Percentiles rank a stretch among this genome's conserved stretches.
These are phyloP conservation scores for Candida maris DNA, from an alignment of 805 yeast genomes.

Conservation along the genomic window DNA sequence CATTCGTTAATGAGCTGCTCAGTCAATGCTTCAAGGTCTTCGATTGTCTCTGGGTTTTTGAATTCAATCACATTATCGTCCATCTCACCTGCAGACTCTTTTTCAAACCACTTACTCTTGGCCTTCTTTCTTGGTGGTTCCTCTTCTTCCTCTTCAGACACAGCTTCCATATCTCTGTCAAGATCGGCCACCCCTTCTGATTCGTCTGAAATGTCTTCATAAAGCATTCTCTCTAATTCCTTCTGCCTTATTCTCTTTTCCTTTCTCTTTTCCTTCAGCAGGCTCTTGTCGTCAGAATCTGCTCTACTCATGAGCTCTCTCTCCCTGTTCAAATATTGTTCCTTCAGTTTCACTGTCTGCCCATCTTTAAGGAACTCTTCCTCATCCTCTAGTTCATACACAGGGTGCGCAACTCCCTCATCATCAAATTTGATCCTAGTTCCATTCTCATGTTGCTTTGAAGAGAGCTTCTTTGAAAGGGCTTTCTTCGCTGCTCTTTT, in stretches of 20 bases:
- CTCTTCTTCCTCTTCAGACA: slow-evolving; percentile 33
- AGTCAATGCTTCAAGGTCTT: slow-evolving; percentile 89
- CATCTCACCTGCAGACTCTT: slow-evolving; percentile 25
- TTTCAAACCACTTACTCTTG: slow-evolving; percentile 46
- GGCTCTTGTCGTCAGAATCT: slow-evolving; percentile 73
- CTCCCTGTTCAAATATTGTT: slow-evolving; percentile 64
- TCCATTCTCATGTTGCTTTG: slow-evolving; percentile 60
- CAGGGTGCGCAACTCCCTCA: slow-evolving; percentile 87
- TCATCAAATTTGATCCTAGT: slow-evolving; percentile 86
- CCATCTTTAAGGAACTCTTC: slow-evolving; percentile 72
- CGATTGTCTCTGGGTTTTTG: slow-evolving; percentile 86
- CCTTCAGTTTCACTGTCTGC: slow-evolving; percentile 65
- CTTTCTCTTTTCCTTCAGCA: slow-evolving; percentile 71
- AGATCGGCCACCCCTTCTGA: slow-evolving; percentile 24
- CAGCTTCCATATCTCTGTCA: slow-evolving; percentile 27
- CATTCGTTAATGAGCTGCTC: slow-evolving; percentile 39
- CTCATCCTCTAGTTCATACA: slow-evolving; percentile 88
- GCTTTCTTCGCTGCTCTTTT: slow-evolving; percentile 85
- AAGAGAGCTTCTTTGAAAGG: slow-evolving; percentile 73
- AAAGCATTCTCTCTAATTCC: slow-evolving; percentile 62
- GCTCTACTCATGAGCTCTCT: slow-evolving; percentile 61
- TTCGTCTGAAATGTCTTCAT: slow-evolving; percentile 29
- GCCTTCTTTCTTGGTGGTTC: slow-evolving; percentile 34
- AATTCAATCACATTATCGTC: slow-evolving; percentile 56
- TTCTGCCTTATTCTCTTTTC: slow-evolving; percentile 88